These are phyloP conservation scores for Arthrinium puccinioides DNA, from an alignment of 2,329 filamentous ascomycete genomes.

Conservation along the genomic window DNA sequence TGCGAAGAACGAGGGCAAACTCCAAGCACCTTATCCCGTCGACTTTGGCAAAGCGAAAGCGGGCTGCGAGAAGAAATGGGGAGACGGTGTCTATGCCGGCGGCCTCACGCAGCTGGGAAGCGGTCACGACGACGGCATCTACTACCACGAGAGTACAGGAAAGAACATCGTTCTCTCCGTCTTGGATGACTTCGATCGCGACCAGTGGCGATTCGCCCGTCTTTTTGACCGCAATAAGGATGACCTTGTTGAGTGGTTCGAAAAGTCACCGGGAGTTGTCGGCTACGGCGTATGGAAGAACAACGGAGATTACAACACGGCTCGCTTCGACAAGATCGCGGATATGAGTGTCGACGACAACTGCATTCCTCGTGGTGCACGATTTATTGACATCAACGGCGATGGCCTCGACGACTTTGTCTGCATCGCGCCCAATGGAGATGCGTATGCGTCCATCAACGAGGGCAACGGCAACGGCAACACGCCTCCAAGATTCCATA, in stretches of 20 bases:
- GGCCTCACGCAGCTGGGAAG: slow-evolving; percentile 18
- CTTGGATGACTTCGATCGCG: slow-evolving; percentile 12
- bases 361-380: slow-evolving; percentile 5
- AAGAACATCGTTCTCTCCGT: slow-evolving; percentile 11
- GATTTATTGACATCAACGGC: slow-evolving; percentile 8
- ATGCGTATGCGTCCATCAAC: slow-evolving; percentile 10
- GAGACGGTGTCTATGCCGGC: slow-evolving; percentile 13
- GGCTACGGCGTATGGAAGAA: slow-evolving; percentile 4
- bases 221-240: slow-evolving; percentile 10
- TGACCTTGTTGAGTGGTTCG: slow-evolving; percentile 16
- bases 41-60: slow-evolving; percentile 4
- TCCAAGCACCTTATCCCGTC: slow-evolving; percentile 4
- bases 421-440: slow-evolving; percentile 16
- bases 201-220: slow-evolving; percentile 15
- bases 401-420: slow-evolving; percentile 22
- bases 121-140: slow-evolving; percentile 21
- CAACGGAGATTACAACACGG: slow-evolving; percentile 3
- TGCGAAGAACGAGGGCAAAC: slow-evolving; percentile 1
- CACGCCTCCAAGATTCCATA: slow-evolving; percentile 13
- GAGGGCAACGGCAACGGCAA: slow-evolving; percentile 9
- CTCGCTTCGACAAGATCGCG: slow-evolving; percentile 7
- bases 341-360: slow-evolving; percentile 5
- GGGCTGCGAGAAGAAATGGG: slow-evolving; percentile 14
- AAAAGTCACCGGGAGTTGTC: not conserved
- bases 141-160: slow-evolving; percentile 14